phyloP scores from a whole-genome alignment of 192 early-diverging fungal genomes.

The Chytriomyces hyalinus region DNA sequence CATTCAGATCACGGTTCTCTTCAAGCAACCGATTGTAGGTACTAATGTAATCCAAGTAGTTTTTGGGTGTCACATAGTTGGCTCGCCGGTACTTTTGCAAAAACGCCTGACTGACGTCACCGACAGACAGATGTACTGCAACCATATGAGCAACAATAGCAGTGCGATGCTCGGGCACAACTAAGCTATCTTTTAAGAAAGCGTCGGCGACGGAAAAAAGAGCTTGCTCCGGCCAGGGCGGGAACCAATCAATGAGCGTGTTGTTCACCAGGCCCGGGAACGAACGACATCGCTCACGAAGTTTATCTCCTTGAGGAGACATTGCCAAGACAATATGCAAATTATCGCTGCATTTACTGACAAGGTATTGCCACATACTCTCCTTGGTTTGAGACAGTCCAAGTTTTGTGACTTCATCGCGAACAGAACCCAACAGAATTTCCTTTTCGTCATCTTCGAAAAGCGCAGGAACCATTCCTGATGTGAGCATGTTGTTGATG shows the following conservation, averaged over 20 bases:
- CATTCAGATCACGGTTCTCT: constrained; percentile 63
- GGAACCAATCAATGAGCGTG: constrained; percentile 71
- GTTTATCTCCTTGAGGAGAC: constrained; percentile 68
- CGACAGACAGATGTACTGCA: constrained; percentile 62
- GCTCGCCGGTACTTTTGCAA: constrained; percentile 64
- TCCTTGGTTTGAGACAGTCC: constrained; percentile 59
- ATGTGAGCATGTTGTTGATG: constrained; percentile 70
- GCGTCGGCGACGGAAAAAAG: constrained; percentile 65
- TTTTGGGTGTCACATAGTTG: constrained; percentile 68
- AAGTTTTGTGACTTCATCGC: constrained; percentile 59
- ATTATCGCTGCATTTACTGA: constrained; percentile 64
- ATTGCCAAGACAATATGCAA: constrained; percentile 65
- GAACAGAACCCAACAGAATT: constrained; percentile 48
- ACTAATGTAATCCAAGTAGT: constrained; percentile 66
- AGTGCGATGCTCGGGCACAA: constrained; percentile 52
- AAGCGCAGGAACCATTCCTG: constrained; percentile 64
- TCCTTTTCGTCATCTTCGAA: constrained; percentile 70
- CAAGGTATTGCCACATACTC: constrained; percentile 66
- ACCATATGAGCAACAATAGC: constrained; percentile 64
- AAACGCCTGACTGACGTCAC: constrained; percentile 56
- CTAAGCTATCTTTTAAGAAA: constrained; percentile 56
- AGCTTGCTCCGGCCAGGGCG: constrained; percentile 69
- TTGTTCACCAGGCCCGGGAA: constrained; percentile 70
- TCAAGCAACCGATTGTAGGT: constrained; percentile 63
- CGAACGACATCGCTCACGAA: constrained; percentile 62